Percentiles rank a stretch among this genome's conserved stretches.
phyloP scores from a whole-genome alignment of 805 yeast genomes.

The Candida yuanshanica region DNA sequence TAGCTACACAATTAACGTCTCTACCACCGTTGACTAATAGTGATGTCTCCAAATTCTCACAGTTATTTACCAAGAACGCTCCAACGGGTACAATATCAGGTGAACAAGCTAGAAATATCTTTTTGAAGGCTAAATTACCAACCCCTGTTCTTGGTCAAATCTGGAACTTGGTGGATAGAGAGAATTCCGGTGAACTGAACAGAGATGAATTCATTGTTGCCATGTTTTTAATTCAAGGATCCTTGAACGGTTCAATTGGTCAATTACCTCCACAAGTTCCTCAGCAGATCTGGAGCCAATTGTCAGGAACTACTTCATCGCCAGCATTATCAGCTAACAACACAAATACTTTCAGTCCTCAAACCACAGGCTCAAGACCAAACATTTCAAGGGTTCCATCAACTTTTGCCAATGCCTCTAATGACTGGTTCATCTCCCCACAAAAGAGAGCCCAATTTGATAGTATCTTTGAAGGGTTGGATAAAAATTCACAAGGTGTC shows the following conservation, averaged over 20 bases:
- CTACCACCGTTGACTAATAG: conserved; percentile 49
- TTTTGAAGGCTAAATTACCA: conserved; percentile 83
- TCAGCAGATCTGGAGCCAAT: conserved; percentile 32
- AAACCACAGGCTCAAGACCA: conserved; percentile 17
- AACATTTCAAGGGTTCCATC: conserved; percentile 31
- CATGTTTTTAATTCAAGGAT: conserved; percentile 89
- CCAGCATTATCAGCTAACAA: conserved; percentile 13
- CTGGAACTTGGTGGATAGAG: conserved; percentile 83
- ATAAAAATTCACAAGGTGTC: conserved; percentile 53
- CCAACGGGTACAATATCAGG: conserved; percentile 60
- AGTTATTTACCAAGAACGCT: conserved; percentile 67
- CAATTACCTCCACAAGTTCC: conserved; percentile 51
- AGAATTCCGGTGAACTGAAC: conserved; percentile 64
- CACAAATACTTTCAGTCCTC: conserved; percentile 10
- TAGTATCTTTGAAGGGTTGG: conserved; percentile 71
- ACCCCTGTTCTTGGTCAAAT: conserved; percentile 73
- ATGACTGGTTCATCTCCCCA: conserved; percentile 64
- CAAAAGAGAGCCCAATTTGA: conserved; percentile 76
- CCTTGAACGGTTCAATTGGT: conserved; percentile 57
- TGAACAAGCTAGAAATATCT: conserved; percentile 75
- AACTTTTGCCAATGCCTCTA: conserved; percentile 30
- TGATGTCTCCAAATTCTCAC: conserved; percentile 62
- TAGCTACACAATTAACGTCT: conserved; percentile 19
- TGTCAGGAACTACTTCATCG: conserved; percentile 15
- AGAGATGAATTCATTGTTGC: conserved; percentile 82